Evolutionary conservation across 495 filamentous ascomycete species (phyloP).

Genomic region (Aspergillus conjunctus): DNA sequence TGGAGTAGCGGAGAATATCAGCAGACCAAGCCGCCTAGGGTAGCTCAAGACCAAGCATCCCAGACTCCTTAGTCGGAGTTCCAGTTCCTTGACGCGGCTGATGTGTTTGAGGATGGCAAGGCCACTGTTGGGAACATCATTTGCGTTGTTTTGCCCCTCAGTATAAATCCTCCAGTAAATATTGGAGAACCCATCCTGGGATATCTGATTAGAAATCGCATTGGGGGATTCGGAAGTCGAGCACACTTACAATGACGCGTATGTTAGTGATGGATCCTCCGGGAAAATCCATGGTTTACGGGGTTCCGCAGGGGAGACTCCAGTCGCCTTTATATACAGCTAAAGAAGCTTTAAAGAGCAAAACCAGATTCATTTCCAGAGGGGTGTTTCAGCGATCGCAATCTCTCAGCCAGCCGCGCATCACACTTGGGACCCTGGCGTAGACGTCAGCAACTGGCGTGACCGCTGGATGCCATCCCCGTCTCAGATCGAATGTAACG

Average conservation of each 20-base stretch:
- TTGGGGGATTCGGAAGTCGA: not conserved
- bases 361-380: conserved; percentile 45
- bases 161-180: conserved; percentile 55
- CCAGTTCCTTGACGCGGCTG: conserved; percentile 48
- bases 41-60: conserved; percentile 47
- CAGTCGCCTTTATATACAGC: conserved; percentile 35
- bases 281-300: conserved; percentile 52
- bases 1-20: conserved; percentile 48
- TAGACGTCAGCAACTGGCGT: conserved; percentile 27
- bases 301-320: conserved; percentile 31
- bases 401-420: conserved; percentile 22
- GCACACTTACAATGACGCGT: conserved; percentile 46
- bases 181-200: conserved; percentile 51
- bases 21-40: conserved; percentile 46
- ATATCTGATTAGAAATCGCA: conserved; percentile 26
- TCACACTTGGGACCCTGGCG: conserved; percentile 17
- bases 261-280: conserved; percentile 50
- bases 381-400: conserved; percentile 11
- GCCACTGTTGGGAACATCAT: conserved; percentile 44
- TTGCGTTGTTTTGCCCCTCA: conserved; percentile 42
- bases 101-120: conserved; percentile 49
- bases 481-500: conserved; percentile 3
- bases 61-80: conserved; percentile 40
- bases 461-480: conserved; percentile 31
- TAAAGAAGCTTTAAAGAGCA: conserved; percentile 27